phyloP scores from a whole-genome alignment of 495 filamentous ascomycete species.

The Lichina pygmaea region DNA sequence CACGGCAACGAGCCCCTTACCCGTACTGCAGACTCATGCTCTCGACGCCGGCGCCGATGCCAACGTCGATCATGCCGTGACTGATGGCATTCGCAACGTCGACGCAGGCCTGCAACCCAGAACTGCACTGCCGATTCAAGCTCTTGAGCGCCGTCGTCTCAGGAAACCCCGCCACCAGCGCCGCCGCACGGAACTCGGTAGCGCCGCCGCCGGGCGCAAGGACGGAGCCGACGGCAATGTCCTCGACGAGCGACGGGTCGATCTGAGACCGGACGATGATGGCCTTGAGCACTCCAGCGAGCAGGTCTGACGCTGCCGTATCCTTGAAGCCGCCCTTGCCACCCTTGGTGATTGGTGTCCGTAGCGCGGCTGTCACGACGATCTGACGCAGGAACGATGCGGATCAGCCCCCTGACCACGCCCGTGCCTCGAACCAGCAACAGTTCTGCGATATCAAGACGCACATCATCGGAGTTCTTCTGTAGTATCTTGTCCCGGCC shows the following conservation, averaged over 20 bases:
- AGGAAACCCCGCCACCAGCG: conserved; percentile 77
- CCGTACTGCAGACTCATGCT: conserved; percentile 87
- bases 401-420: neutral
- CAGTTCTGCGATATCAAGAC: neutral
- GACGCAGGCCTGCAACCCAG: conserved; percentile 66
- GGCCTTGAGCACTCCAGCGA: conserved; percentile 56
- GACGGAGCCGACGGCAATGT: conserved; percentile 78
- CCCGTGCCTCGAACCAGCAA: neutral
- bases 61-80: conserved; percentile 79
- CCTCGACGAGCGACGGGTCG: conserved; percentile 61
- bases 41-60: conserved; percentile 91
- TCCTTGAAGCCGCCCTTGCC: conserved; percentile 92
- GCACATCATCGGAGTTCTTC: conserved; percentile 36
- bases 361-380: conserved; percentile 79
- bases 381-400: conserved; percentile 19
- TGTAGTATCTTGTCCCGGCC: conserved; percentile 25
- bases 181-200: conserved; percentile 85
- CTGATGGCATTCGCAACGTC: conserved; percentile 82
- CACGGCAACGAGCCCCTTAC: conserved; percentile 9
- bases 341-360: conserved; percentile 75
- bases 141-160: conserved; percentile 55
- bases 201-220: conserved; percentile 83
- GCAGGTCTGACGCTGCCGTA: conserved; percentile 60
- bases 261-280: conserved; percentile 65
- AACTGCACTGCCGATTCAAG: conserved; percentile 79